Conservation (phyloP, 2,329 filamentous ascomycete species). For the Exophiala mesophila region DNA sequence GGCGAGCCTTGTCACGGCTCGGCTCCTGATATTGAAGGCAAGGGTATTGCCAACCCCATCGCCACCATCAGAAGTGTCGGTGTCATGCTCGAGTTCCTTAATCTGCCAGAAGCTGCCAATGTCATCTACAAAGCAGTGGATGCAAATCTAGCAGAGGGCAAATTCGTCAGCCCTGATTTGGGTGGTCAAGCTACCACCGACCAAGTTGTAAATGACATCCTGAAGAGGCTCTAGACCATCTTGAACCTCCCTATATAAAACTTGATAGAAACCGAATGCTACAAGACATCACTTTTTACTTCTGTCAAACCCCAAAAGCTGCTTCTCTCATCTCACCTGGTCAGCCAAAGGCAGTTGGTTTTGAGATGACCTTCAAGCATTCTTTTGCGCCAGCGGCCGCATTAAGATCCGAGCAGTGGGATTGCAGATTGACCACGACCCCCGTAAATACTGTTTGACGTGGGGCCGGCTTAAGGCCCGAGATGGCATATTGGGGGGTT, state of each 20-base stretch:
- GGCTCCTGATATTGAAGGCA: constrained; percentile 90
- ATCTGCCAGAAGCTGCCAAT: constrained; percentile 79
- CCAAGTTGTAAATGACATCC: constrained; percentile 80
- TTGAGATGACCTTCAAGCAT: constrained; percentile 27
- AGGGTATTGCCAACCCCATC: constrained; percentile 92
- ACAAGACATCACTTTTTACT: too few relatives aligned
- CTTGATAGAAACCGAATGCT: too few relatives aligned
- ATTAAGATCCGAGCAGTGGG: constrained; percentile 13
- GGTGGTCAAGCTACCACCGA: constrained; percentile 81
- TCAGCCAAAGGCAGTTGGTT: too few relatives aligned
- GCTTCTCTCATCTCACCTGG: too few relatives aligned
- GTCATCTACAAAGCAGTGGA: constrained; percentile 91
- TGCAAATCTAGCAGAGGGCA: constrained; percentile 77
- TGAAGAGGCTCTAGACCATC: constrained; percentile 71
- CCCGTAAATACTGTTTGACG: constrained; percentile 24
- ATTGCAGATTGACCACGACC: constrained; percentile 28
- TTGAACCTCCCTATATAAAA: too few relatives aligned
- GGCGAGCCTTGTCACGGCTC: constrained; percentile 97
- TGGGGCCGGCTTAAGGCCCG: constrained; percentile 25
- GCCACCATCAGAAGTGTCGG: constrained; percentile 87
- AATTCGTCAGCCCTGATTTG: constrained; percentile 79
- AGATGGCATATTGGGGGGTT: constrained; percentile 22
- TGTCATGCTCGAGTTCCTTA: constrained; percentile 93
- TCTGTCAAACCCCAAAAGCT: too few relatives aligned
- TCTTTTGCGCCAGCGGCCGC: constrained; percentile 22